Percentiles rank a stretch among this genome's conserved stretches.
phyloP scores from a whole-genome alignment of 2,329 filamentous ascomycete genomes.

The Lithohypha guttulata region DNA sequence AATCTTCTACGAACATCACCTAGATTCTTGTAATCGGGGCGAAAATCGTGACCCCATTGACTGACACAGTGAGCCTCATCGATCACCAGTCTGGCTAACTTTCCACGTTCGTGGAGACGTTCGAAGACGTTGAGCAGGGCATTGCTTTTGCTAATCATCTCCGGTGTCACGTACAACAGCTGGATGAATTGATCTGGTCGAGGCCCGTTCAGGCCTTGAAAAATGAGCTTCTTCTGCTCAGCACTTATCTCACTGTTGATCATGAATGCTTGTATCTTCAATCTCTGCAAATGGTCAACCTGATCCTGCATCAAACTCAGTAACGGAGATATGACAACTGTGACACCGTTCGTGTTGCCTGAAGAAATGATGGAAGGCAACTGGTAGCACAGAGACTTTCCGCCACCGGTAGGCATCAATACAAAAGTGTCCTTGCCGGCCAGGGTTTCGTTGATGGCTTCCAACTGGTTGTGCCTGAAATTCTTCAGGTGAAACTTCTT shows the following conservation, averaged over 20 bases:
- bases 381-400: conserved; percentile 95
- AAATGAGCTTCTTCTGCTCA: conserved; percentile 54
- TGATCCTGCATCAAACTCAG: conserved; percentile 97
- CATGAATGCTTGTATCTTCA: conserved; percentile 67
- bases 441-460: conserved; percentile 91
- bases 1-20: conserved; percentile 63
- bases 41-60: conserved; percentile 97
- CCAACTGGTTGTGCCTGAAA: conserved; percentile 83
- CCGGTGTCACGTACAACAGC: conserved; percentile 87
- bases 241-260: conserved; percentile 66
- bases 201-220: conserved; percentile 50
- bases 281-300: conserved; percentile 64
- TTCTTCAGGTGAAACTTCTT: conserved; percentile 74
- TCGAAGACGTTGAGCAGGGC: conserved; percentile 56
- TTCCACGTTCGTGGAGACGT: conserved; percentile 55
- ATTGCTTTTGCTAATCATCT: conserved; percentile 82
- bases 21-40: conserved; percentile 85
- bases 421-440: conserved; percentile 83
- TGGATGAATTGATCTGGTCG: conserved; percentile 69
- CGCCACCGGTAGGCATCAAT: conserved; percentile 93
- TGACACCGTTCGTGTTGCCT: conserved; percentile 75
- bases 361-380: conserved; percentile 73
- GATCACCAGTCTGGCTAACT: conserved; percentile 83
- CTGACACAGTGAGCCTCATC: conserved; percentile 99
- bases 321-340: conserved; percentile 86